These are phyloP conservation scores for Leishmania tarentolae DNA, from an alignment of 208 protist species.

Conservation along the genomic window DNA sequence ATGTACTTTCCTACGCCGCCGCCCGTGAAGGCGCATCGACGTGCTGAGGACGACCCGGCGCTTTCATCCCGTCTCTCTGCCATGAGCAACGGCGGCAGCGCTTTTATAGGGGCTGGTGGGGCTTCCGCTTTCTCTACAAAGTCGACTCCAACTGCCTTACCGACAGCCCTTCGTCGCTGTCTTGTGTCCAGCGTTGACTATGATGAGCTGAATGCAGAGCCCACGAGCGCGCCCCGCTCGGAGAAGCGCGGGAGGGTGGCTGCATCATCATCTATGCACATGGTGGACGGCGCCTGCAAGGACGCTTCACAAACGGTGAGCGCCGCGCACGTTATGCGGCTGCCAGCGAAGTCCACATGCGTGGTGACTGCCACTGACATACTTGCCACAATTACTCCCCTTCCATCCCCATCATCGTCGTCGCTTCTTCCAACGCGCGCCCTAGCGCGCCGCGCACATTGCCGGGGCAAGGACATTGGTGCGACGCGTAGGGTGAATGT, in stretches of 20 bases:
- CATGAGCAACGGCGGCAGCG: neutral
- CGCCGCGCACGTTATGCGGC: neutral
- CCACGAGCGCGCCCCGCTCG: neutral
- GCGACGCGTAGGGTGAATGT: neutral
- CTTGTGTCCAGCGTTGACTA: no score
- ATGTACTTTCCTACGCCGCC: slow-evolving; percentile 26
- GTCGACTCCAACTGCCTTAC: no score
- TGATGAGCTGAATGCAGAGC: neutral
- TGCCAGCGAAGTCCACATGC: no score
- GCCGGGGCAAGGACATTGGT: neutral
- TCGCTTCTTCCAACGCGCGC: neutral
- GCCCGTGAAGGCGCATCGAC: neutral
- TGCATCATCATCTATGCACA: neutral
- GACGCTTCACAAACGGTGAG: neutral
- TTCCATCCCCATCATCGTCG: slow-evolving; percentile 1
- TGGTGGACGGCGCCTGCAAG: neutral
- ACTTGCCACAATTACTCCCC: slow-evolving; percentile 27
- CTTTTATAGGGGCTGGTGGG: neutral
- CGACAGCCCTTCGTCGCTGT: neutral
- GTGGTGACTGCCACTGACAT: slow-evolving; percentile 29
- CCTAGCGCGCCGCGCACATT: neutral
- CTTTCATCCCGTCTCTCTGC: neutral
- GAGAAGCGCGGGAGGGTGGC: neutral
- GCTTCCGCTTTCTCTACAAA: neutral
- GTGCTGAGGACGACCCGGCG: neutral